phyloP scores from a whole-genome alignment of 208 protist genomes.

The Trypanosoma cruzi region DNA sequence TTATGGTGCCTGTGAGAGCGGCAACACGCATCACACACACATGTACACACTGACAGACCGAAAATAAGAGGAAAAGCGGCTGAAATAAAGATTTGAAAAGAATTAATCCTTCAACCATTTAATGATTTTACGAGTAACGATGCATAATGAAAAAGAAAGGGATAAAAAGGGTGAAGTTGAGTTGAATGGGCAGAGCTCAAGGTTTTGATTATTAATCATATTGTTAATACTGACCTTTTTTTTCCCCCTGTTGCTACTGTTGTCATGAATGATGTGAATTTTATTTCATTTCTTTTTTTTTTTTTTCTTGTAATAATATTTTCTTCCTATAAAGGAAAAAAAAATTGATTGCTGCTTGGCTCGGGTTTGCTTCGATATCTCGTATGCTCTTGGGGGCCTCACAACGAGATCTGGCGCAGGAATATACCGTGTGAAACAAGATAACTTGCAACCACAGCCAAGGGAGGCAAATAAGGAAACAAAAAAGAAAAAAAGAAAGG shows the following conservation, averaged over 20 bases:
- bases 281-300: no score
- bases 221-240: neutral
- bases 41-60: neutral
- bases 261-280: neutral
- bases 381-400: no score
- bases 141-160: neutral
- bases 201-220: no score
- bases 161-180: neutral
- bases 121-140: neutral
- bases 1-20: neutral
- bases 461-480: no score
- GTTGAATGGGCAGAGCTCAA: neutral
- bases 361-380: no score
- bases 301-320: no score
- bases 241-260: neutral
- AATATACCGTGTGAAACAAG: no score
- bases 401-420: no score
- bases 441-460: no score
- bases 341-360: no score
- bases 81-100: neutral
- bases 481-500: no score
- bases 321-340: no score
- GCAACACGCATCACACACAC: neutral
- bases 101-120: neutral
- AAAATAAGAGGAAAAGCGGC: neutral